phyloP scores from a whole-genome alignment of 805 yeast species.

The Lipomyces yamanashiensis region DNA sequence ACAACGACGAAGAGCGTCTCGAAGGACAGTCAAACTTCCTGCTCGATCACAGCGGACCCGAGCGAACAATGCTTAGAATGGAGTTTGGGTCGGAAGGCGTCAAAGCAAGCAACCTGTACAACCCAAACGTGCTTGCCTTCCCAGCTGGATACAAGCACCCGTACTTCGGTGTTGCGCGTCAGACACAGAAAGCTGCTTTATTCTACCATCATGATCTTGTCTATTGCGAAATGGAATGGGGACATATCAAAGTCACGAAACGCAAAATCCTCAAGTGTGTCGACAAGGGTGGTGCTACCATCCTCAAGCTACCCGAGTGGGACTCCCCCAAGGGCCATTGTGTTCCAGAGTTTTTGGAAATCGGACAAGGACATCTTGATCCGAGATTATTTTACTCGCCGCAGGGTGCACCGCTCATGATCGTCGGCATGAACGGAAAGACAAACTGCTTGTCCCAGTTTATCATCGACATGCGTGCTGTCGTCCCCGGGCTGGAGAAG shows the following conservation, averaged over 20 bases:
- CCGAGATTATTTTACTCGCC: conserved; percentile 33
- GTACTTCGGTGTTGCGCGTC: conserved; percentile 22
- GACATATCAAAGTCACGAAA: conserved; percentile 8
- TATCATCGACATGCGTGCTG: conserved; percentile 27
- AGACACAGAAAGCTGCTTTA: background rate
- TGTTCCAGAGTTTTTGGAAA: conserved; percentile 1
- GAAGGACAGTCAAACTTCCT: conserved; percentile 15
- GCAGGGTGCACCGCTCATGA: conserved; percentile 32
- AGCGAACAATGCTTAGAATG: conserved; percentile 13
- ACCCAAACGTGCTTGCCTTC: conserved; percentile 26
- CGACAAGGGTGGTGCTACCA: background rate
- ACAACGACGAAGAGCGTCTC: background rate
- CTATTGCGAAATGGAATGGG: conserved; percentile 32
- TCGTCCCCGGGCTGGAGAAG: conserved; percentile 22
- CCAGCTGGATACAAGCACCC: conserved; percentile 23
- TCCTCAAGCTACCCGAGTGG: conserved; percentile 14
- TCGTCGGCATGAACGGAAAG: conserved; percentile 28
- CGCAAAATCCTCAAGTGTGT: conserved; percentile 21
- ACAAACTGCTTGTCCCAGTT: conserved; percentile 23
- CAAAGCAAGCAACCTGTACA: background rate
- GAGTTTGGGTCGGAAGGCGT: conserved; percentile 3
- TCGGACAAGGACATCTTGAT: conserved; percentile 29
- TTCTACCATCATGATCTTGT: conserved; percentile 24
- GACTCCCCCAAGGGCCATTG: conserved; percentile 10
- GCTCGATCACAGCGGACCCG: conserved; percentile 9